These are phyloP conservation scores for Fraxinus paxiana DNA, from an alignment of 305 asterid species.

Conservation along the genomic window DNA sequence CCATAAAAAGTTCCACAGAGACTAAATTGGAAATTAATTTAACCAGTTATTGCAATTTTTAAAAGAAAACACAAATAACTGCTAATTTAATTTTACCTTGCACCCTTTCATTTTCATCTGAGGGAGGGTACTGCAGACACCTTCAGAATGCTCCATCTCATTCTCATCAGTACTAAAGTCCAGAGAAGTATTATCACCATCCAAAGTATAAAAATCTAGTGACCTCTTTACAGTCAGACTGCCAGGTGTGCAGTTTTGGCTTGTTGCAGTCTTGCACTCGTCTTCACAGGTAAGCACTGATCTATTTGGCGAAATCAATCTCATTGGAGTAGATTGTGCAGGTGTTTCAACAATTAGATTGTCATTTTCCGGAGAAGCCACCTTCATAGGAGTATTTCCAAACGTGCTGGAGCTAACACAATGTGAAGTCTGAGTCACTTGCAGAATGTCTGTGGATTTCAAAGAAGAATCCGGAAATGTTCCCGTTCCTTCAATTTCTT, in stretches of 20 bases:
- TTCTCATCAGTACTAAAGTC: constrained; percentile 5
- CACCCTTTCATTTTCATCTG: constrained; percentile 9
- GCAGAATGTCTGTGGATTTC: constrained; percentile 23
- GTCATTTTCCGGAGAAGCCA: constrained; percentile 27
- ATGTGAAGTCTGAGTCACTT: constrained; percentile 10
- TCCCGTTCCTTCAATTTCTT: constrained; percentile 30
- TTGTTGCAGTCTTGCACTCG: constrained; percentile 38
- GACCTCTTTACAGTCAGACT: constrained; percentile 59
- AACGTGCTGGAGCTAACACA: constrained; percentile 19
- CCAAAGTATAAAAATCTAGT: constrained; percentile 48
- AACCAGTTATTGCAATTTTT: not conserved
- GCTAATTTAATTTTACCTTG: constrained; percentile 7
- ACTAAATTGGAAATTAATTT: not conserved
- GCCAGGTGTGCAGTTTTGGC: constrained; percentile 41
- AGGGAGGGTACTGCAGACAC: constrained; percentile 5
- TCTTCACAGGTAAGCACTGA: constrained; percentile 56
- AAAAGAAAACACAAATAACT: not conserved
- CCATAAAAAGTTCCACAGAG: not conserved
- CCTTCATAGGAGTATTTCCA: constrained; percentile 62
- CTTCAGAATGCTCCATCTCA: constrained; percentile 19
- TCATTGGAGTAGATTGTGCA: constrained; percentile 56
- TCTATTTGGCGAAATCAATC: constrained; percentile 54
- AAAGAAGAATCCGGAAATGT: constrained; percentile 28
- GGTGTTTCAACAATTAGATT: constrained; percentile 58
- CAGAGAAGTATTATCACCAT: constrained; percentile 25